A percentile compares a stretch with the other conserved stretches of the same genome.
Evolutionary conservation across 495 filamentous ascomycete species (phyloP).

Genomic region (Podospora pseudopauciseta): DNA sequence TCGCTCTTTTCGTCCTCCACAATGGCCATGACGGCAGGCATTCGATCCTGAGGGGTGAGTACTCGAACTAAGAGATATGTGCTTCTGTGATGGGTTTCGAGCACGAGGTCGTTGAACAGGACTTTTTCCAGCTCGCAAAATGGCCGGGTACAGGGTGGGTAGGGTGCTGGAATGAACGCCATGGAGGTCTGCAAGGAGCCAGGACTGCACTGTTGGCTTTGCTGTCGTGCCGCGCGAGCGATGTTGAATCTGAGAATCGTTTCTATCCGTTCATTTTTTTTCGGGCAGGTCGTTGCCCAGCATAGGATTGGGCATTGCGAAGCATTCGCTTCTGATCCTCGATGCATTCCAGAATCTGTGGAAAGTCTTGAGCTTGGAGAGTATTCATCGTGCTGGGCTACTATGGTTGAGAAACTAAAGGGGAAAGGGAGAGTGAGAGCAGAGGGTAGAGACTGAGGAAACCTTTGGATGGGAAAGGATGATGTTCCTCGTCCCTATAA

Average conservation of each 20-base stretch:
- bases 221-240: no score
- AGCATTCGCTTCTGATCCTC: neutral
- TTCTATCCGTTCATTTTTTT: neutral
- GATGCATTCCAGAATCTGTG: neutral
- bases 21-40: slow-evolving; percentile 39
- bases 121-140: slow-evolving; percentile 9
- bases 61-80: slow-evolving; percentile 39
- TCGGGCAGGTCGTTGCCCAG: neutral
- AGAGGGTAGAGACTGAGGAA: neutral
- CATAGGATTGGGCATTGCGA: neutral
- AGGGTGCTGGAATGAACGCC: neutral
- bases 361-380: neutral
- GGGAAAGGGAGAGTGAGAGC: neutral
- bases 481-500: neutral
- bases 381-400: neutral
- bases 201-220: neutral
- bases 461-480: neutral
- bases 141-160: neutral
- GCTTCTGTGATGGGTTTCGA: slow-evolving; percentile 50
- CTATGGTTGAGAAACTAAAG: neutral
- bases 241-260: neutral
- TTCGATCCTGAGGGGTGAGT: slow-evolving; percentile 34
- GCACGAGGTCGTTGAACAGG: slow-evolving; percentile 13
- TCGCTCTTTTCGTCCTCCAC: slow-evolving; percentile 48
- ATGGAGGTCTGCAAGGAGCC: neutral